Evolutionary conservation across 805 yeast species (phyloP).

Genomic region (Candida khao-thaluensis): DNA sequence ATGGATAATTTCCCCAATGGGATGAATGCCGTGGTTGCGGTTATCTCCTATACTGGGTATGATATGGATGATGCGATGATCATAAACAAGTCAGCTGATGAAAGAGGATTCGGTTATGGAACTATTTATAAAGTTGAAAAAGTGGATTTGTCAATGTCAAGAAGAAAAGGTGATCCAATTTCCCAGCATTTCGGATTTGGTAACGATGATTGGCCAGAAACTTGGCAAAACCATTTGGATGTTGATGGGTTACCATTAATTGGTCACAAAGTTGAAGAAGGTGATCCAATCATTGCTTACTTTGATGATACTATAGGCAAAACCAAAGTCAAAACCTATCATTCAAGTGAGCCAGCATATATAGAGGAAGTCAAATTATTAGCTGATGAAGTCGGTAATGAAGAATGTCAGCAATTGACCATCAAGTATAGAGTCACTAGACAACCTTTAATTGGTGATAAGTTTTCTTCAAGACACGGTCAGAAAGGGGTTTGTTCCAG

Average conservation of each 20-base stretch:
- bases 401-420: constrained; percentile 80
- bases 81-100: constrained; percentile 94
- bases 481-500: constrained; percentile 98
- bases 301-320: constrained; percentile 88
- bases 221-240: constrained; percentile 86
- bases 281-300: constrained; percentile 93
- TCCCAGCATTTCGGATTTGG: constrained; percentile 96
- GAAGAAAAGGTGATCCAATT: constrained; percentile 91
- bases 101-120: constrained; percentile 97
- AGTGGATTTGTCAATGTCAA: constrained; percentile 71
- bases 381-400: constrained; percentile 74
- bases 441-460: constrained; percentile 94
- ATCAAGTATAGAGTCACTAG: constrained; percentile 90
- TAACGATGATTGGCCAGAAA: constrained; percentile 85
- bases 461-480: constrained; percentile 96
- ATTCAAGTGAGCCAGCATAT: constrained; percentile 90
- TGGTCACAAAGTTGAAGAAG: constrained; percentile 87
- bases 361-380: constrained; percentile 92
- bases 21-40: constrained; percentile 97
- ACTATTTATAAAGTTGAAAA: constrained; percentile 94
- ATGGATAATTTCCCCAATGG: constrained; percentile 99
- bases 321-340: constrained; percentile 89
- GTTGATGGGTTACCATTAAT: constrained; percentile 89
- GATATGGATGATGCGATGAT: constrained; percentile 99
- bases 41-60: constrained; percentile 96